Evolutionary conservation across 2,329 filamentous ascomycete species (phyloP).

Genomic region (Sphaceloma murrayae): DNA sequence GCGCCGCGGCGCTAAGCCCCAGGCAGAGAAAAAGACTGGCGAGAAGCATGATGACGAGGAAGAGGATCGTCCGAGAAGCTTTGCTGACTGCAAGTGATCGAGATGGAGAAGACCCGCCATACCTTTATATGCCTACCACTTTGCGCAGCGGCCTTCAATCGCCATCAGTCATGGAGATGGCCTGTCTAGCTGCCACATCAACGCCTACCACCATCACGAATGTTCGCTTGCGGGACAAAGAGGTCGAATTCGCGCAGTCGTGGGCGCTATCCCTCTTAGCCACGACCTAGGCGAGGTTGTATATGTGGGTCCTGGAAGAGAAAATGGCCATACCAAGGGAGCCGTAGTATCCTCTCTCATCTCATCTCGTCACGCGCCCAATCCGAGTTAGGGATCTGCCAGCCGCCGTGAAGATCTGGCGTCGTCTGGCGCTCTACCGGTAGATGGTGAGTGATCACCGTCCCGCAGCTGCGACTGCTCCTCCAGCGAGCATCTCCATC

Average conservation of each 20-base stretch:
- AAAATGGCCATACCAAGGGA: conserved; percentile 8
- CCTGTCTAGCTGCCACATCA: not conserved
- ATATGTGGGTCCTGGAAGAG: conserved; percentile 1
- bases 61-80: too few relatives aligned
- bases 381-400: not conserved
- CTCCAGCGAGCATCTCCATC: not conserved
- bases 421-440: conserved; percentile 5
- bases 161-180: not conserved
- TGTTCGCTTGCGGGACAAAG: conserved; percentile 5
- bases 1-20: conserved; percentile 16
- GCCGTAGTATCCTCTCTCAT: too few relatives aligned
- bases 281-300: conserved; percentile 7
- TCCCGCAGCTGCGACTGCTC: too few relatives aligned
- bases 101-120: too few relatives aligned
- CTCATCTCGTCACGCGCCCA: conserved; percentile 4
- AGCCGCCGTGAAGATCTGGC: conserved; percentile 2
- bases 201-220: not conserved
- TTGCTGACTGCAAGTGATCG: too few relatives aligned
- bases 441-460: not conserved
- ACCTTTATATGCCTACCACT: not conserved
- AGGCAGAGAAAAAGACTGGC: conserved; percentile 15
- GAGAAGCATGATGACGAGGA: conserved; percentile 15
- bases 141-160: not conserved
- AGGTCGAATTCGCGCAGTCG: not conserved
- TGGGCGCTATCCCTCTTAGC: conserved; percentile 2